Evolutionary conservation across 208 protist genomes (phyloP).

Genomic region (Acanthamoeba castellanii): DNA sequence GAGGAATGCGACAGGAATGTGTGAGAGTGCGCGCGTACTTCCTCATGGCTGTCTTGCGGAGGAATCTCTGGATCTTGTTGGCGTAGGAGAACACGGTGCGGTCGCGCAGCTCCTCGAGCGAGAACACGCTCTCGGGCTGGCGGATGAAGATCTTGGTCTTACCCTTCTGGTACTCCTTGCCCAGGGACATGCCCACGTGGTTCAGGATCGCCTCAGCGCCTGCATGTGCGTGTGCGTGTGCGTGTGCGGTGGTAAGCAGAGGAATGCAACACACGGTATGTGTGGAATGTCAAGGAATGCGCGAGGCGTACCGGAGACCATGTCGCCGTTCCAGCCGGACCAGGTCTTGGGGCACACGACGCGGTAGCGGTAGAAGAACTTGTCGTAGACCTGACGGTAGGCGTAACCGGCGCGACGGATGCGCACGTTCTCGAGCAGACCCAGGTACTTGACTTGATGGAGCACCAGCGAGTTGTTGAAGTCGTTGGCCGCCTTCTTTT

Average conservation of each 20-base stretch:
- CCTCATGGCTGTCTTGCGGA: conserved; percentile 12
- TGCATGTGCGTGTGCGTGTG: neutral
- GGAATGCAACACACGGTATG: neutral
- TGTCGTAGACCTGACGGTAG: conserved; percentile 94
- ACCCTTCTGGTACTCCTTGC: conserved; percentile 90
- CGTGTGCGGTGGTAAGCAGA: no score
- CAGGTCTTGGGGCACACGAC: conserved; percentile 79
- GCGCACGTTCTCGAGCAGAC: conserved; percentile 94
- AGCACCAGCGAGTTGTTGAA: conserved; percentile 91
- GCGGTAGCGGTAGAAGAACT: conserved; percentile 93
- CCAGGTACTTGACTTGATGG: conserved; percentile 88
- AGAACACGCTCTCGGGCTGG: conserved; percentile 92
- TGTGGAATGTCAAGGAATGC: neutral
- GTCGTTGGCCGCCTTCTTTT: conserved; percentile 90
- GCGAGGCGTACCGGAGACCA: neutral
- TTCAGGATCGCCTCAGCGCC: conserved; percentile 22
- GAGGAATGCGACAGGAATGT: neutral
- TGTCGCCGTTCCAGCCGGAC: conserved; percentile 74
- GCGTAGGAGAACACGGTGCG: conserved; percentile 75
- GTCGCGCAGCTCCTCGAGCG: conserved; percentile 91
- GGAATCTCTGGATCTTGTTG: conserved; percentile 61
- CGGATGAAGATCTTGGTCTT: conserved; percentile 96
- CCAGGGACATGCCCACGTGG: conserved; percentile 66
- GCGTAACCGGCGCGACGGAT: conserved; percentile 82
- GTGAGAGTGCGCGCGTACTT: neutral